Conservation (phyloP, 306 rosid species). For the Gastrolobium bilobum region DNA sequence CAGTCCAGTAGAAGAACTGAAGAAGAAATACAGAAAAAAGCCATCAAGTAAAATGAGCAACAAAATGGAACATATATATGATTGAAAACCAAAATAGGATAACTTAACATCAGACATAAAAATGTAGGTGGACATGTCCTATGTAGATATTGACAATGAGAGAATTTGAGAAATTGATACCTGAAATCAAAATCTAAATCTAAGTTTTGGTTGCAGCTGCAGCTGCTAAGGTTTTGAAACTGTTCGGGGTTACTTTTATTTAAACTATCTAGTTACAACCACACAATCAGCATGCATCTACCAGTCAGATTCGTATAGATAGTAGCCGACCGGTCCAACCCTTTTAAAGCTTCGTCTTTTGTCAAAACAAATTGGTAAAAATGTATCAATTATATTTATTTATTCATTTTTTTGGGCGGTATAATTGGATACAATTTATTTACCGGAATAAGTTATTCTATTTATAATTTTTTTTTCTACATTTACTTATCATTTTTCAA, state of each 20-base stretch:
- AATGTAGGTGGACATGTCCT: not conserved
- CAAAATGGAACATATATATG: not conserved
- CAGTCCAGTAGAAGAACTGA: not conserved
- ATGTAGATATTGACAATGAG: not conserved
- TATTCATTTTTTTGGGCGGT: too few species aligned
- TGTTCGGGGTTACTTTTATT: not conserved
- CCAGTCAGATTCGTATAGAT: slow-evolving; percentile 2
- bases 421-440: too few species aligned
- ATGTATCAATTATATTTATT: too few species aligned
- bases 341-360: not conserved
- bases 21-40: not conserved
- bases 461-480: too few species aligned
- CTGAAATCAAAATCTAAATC: not conserved
- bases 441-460: too few species aligned
- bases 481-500: too few species aligned
- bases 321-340: not conserved
- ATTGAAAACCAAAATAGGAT: not conserved
- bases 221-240: not conserved
- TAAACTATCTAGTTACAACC: not conserved
- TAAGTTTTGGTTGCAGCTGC: not conserved
- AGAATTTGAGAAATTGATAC: not conserved
- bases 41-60: not conserved
- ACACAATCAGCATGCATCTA: not conserved
- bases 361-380: too few species aligned
- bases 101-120: not conserved